Conservation (phyloP, 345 rosid genomes). For the Gossypium longicalyx region DNA sequence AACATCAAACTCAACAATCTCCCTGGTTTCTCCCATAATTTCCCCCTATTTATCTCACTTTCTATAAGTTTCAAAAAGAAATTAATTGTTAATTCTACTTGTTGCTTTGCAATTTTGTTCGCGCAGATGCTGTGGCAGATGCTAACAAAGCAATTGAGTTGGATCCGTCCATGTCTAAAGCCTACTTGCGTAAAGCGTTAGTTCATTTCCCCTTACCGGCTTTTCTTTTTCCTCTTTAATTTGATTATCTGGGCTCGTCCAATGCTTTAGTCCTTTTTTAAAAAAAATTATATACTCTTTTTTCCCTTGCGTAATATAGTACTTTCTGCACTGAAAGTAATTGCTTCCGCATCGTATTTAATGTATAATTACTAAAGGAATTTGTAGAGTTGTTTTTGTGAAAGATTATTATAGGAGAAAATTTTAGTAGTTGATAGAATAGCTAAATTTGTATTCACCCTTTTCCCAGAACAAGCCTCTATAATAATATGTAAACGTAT, state of each 20-base stretch:
- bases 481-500: not conserved
- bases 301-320: not conserved
- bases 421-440: not conserved
- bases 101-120: not conserved
- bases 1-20: constrained; percentile 63
- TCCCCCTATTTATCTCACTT: too few species aligned
- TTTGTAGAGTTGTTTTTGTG: not conserved
- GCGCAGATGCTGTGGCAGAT: constrained; percentile 83
- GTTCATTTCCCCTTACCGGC: constrained; percentile 15
- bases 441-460: not conserved
- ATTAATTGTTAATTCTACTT: not conserved
- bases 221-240: not conserved
- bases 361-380: not conserved
- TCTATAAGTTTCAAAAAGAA: not conserved
- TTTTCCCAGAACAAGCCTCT: not conserved
- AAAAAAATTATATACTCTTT: too few species aligned
- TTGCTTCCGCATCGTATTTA: not conserved
- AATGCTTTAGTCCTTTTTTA: not conserved
- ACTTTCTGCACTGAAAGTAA: not conserved
- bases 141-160: constrained; percentile 69
- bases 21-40: constrained; percentile 41
- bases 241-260: not conserved
- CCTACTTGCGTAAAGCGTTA: constrained; percentile 84
- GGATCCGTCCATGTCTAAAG: constrained; percentile 65
- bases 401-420: not conserved